Evolutionary conservation across 129 eudicot species (phyloP), one percentile per base, ranked within the genome.

Genomic region (Saussurea involucrata): DNA sequence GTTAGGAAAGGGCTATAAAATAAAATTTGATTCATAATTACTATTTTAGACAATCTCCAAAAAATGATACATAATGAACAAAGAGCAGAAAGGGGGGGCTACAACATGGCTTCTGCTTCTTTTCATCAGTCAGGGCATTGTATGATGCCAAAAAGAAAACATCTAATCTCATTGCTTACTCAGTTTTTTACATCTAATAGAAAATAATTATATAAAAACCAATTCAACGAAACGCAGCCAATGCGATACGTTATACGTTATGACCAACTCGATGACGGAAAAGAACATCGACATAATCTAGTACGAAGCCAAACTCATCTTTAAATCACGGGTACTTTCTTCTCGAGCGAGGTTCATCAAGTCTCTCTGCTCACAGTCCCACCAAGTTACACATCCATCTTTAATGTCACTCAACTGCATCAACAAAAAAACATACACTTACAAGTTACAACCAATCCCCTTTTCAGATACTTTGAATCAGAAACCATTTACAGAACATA

Each of bases 371-470:
- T 72, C 53, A 31, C 32, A 36, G 2, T 5, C 29, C 44, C 49
- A 40, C 13, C 13, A 46, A 33, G 18, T 58, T 74, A 34, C 6
- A 0, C 58, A 36, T 63, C 70, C 58, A 34, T 74, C 40, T 74
- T 24, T 13, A 21, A 17, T 55, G 49, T 8, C 20, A 72, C 66
- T 72, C 66, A 31, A 18, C 76, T 72, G 66, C 75, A 71, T 24
- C 73, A 29, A 68, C 63, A 32, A 22, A 77, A 77, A 68, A 49
- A 8, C 37, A 15, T 12, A 46, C 25, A 53, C 20, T 49, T 57
- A 73, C 55, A 73, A 73, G 32, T 25, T 20, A 7, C 28, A 49
- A 53, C 66, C 27, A 49, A 13, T 28, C 55, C 17, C n/a, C n/a
- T 44, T 44, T 44, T 11, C 42, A 10, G 42, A 36, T 6, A 44